Conservation (phyloP, 1,284 basidiomycete species). For the Dichomitus squalens region DNA sequence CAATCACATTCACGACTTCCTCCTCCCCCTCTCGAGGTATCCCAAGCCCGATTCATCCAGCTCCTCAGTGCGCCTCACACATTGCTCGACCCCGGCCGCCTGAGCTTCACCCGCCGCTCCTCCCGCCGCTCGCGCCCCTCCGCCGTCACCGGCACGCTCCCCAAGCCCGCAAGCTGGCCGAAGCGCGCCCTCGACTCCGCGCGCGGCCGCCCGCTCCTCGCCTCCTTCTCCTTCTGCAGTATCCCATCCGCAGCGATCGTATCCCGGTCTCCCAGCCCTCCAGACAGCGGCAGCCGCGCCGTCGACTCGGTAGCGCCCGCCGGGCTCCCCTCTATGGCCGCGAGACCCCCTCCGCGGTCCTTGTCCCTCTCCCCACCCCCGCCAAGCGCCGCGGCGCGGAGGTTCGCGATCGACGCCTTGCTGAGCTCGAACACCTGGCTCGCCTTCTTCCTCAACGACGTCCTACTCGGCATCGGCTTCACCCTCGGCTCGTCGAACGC, state of each 20-base stretch:
- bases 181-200: background rate
- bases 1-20: background rate
- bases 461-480: constrained; percentile 13
- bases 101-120: background rate
- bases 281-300: background rate
- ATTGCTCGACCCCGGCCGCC: background rate
- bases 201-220: background rate
- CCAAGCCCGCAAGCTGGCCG: too few species aligned
- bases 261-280: background rate
- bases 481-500: constrained; percentile 15
- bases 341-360: background rate
- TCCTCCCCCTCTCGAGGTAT: background rate
- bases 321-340: background rate
- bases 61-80: background rate
- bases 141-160: background rate
- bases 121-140: background rate
- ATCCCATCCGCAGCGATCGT: background rate
- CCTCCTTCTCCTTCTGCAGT: background rate
- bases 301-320: background rate
- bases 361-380: background rate
- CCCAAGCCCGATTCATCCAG: too few species aligned
- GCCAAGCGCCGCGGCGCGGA: constrained; percentile 17
- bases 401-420: constrained; percentile 17
- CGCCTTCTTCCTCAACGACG: constrained; percentile 22
- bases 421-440: constrained; percentile 23